Percentiles rank a stretch among this genome's conserved stretches.
phyloP scores from a whole-genome alignment of 2,329 filamentous ascomycete genomes.

The Anisogramma anomala region DNA sequence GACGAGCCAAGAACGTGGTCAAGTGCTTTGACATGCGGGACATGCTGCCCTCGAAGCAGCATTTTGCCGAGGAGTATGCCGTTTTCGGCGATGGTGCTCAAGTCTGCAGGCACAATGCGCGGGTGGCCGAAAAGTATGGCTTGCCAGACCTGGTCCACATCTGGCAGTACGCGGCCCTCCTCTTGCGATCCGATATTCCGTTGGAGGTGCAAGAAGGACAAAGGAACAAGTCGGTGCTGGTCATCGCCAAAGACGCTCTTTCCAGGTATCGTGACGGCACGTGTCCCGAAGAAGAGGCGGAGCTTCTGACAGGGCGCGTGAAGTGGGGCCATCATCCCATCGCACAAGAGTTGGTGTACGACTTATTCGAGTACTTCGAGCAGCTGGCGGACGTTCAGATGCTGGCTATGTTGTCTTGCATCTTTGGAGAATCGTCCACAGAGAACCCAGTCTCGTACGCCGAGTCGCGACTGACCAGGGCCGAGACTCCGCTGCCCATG shows the following conservation, averaged over 20 bases:
- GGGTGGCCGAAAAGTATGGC: slow-evolving; percentile 60
- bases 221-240: slow-evolving; percentile 48
- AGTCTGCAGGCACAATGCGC: slow-evolving; percentile 75
- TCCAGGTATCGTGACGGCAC: slow-evolving; percentile 26
- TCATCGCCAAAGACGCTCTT: slow-evolving; percentile 55
- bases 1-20: slow-evolving; percentile 55
- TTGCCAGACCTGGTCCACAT: slow-evolving; percentile 63
- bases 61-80: slow-evolving; percentile 66
- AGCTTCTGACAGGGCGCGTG: slow-evolving; percentile 42
- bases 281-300: slow-evolving; percentile 10
- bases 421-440: slow-evolving; percentile 51
- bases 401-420: slow-evolving; percentile 60
- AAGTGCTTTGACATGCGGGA: slow-evolving; percentile 59
- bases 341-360: slow-evolving; percentile 47
- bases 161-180: slow-evolving; percentile 70
- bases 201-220: slow-evolving; percentile 49
- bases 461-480: slow-evolving; percentile 43
- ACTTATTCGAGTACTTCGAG: slow-evolving; percentile 55
- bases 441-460: slow-evolving; percentile 46
- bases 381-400: slow-evolving; percentile 53
- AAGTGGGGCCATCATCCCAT: slow-evolving; percentile 59
- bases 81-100: slow-evolving; percentile 75
- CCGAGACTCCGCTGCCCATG: slow-evolving; percentile 51
- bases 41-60: slow-evolving; percentile 65
- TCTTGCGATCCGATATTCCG: slow-evolving; percentile 67